Percentiles rank a stretch among this genome's conserved stretches.
Evolutionary conservation across 441 rosid genomes (phyloP).

Genomic region (Brassica hybrid): DNA sequence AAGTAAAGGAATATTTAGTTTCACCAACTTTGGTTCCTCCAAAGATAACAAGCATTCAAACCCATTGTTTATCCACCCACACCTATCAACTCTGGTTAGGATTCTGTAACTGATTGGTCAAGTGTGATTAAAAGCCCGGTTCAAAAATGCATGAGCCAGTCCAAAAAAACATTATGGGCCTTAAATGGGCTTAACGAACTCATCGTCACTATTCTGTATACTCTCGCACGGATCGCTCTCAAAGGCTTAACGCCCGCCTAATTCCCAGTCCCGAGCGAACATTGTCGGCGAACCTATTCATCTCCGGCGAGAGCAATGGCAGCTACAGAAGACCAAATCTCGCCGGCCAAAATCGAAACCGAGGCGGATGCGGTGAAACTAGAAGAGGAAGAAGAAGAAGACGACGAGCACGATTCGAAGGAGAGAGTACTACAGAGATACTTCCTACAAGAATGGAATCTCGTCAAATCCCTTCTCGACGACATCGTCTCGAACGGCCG

Average conservation of each 20-base stretch:
- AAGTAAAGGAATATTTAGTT: no score
- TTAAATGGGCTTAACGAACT: slow-evolving; percentile 2
- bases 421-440: slow-evolving; percentile 78
- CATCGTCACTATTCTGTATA: slow-evolving; percentile 5
- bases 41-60: no score
- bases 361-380: slow-evolving; percentile 19
- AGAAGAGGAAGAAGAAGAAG: slow-evolving; percentile 54
- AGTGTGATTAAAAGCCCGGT: not conserved
- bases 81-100: not conserved
- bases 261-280: not conserved
- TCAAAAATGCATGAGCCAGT: not conserved
- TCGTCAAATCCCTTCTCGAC: slow-evolving; percentile 77
- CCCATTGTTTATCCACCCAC: not conserved
- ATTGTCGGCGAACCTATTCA: slow-evolving; percentile 14
- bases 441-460: slow-evolving; percentile 87
- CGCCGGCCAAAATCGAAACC: slow-evolving; percentile 30
- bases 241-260: not conserved
- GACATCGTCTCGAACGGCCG: slow-evolving; percentile 70
- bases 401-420: slow-evolving; percentile 77
- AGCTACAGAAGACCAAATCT: slow-evolving; percentile 44
- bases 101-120: not conserved
- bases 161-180: not conserved
- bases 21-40: no score
- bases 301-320: slow-evolving; percentile 36
- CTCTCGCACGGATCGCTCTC: not conserved